Conservation (phyloP, 306 rosid species). For the Alnus rubra region DNA sequence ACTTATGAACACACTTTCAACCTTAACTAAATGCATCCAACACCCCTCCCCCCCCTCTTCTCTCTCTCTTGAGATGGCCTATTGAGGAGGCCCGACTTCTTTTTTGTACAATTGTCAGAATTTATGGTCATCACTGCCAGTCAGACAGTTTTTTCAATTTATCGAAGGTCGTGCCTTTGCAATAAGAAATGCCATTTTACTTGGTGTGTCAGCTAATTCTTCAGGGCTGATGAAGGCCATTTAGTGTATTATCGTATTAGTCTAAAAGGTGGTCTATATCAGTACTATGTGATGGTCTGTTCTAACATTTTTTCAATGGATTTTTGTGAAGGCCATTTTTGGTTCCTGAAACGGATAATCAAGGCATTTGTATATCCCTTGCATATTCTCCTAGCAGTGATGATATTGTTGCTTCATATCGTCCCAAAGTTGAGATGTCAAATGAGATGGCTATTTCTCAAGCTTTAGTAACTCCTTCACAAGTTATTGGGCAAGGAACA, state of each 20-base stretch:
- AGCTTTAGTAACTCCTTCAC: slow-evolving; percentile 45
- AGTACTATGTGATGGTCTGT: slow-evolving; percentile 7
- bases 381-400: slow-evolving; percentile 69
- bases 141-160: neutral
- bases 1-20: neutral
- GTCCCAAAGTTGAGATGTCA: slow-evolving; percentile 65
- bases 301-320: slow-evolving; percentile 27
- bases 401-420: slow-evolving; percentile 75
- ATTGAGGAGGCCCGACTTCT: slow-evolving; percentile 7
- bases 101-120: neutral
- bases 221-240: slow-evolving; percentile 21
- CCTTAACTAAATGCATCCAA: neutral
- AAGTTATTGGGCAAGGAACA: slow-evolving; percentile 51
- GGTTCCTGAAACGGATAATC: slow-evolving; percentile 62
- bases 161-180: neutral
- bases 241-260: slow-evolving; percentile 10
- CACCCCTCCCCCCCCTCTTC: no score
- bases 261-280: neutral
- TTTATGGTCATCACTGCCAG: neutral
- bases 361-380: slow-evolving; percentile 88
- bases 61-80: slow-evolving; percentile 9
- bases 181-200: neutral
- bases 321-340: slow-evolving; percentile 63
- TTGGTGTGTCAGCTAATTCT: neutral
- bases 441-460: slow-evolving; percentile 46